Evolutionary conservation across 768 basidiomycete genomes (phyloP).

Genomic region (Ramaria sp.): DNA sequence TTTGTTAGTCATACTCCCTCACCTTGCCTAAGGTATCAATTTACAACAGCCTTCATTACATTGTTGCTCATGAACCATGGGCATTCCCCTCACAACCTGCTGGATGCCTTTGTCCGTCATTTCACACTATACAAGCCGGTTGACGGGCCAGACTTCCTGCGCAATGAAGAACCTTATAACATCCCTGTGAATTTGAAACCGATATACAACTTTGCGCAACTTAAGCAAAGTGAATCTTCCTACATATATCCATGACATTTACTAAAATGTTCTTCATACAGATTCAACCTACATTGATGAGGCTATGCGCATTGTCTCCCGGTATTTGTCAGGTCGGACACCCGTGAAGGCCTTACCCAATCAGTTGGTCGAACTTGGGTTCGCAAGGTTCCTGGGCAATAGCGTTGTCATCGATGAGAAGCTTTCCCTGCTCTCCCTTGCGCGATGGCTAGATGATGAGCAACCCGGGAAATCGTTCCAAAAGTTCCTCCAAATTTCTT

Average conservation of each 20-base stretch:
- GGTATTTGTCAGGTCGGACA: not conserved
- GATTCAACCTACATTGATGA: not conserved
- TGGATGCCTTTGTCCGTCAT: not conserved
- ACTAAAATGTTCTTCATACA: not conserved
- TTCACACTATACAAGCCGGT: not conserved
- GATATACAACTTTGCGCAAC: not conserved
- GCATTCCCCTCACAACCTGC: not conserved
- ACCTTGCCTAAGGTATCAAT: not conserved
- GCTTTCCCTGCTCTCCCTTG: not conserved
- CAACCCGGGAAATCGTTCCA: not conserved
- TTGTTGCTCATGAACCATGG: not conserved
- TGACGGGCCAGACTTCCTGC: not conserved
- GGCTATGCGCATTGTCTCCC: not conserved
- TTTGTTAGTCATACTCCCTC: not conserved
- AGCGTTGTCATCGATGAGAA: not conserved
- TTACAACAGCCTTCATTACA: not conserved
- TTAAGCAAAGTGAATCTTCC: not conserved
- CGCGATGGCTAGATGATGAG: not conserved
- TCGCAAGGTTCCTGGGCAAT: no score
- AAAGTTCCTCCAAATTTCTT: not conserved
- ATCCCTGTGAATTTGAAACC: not conserved
- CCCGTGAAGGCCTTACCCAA: not conserved
- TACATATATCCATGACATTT: not conserved
- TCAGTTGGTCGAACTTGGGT: not conserved
- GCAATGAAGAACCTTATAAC: not conserved